Percentiles rank a stretch among this genome's conserved stretches.
Evolutionary conservation across 2,329 filamentous ascomycete species (phyloP).

Genomic region (Dactylellina sp.): DNA sequence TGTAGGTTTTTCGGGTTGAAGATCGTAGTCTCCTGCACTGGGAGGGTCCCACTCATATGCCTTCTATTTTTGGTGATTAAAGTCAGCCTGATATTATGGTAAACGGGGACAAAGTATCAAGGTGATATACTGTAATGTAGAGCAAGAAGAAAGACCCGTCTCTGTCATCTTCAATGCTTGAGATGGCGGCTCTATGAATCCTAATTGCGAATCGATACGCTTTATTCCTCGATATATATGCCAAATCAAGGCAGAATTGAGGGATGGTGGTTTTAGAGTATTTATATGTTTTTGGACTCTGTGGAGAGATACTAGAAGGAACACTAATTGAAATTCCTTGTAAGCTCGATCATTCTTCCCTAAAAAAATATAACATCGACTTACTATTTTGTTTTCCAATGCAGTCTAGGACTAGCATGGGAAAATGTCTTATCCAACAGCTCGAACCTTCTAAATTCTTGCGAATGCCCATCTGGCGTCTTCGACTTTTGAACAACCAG

Average conservation of each 20-base stretch:
- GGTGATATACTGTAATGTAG: background rate
- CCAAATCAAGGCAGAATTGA: slow-evolving; percentile 9
- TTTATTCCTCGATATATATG: slow-evolving; percentile 3
- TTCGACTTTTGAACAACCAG: slow-evolving; percentile 17
- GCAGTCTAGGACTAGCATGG: background rate
- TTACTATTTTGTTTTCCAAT: slow-evolving; percentile 34
- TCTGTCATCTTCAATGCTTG: background rate
- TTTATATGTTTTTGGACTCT: background rate
- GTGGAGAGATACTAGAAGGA: background rate
- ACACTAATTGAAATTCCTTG: slow-evolving; percentile 6
- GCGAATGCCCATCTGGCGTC: slow-evolving; percentile 21
- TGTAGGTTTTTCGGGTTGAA: slow-evolving; percentile 11
- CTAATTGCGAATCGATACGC: slow-evolving; percentile 24
- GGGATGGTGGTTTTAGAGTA: background rate
- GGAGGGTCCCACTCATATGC: slow-evolving; percentile 22
- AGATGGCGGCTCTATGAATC: slow-evolving; percentile 1
- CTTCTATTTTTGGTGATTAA: background rate
- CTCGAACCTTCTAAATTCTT: slow-evolving; percentile 26
- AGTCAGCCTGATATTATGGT: background rate
- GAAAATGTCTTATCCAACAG: background rate
- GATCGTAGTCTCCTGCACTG: slow-evolving; percentile 8
- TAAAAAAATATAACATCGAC: background rate
- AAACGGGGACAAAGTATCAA: no score
- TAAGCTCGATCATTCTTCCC: no score
- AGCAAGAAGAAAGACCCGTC: background rate